A percentile compares a stretch with the other conserved stretches of the same genome.
phyloP scores from a whole-genome alignment of 140 eudicot species.

The Senecio squalidus region DNA sequence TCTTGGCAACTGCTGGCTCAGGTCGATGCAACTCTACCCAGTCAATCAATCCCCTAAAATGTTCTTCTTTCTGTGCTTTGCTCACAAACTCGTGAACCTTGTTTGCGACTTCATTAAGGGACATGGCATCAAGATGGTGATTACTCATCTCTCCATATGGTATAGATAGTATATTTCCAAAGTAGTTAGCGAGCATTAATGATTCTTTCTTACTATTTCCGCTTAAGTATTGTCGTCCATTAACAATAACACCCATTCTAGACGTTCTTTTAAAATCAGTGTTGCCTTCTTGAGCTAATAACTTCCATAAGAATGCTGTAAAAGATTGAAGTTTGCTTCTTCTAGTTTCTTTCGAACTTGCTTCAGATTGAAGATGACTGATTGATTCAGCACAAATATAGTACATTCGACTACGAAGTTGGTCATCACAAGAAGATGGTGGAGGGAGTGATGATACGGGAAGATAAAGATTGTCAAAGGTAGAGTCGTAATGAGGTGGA shows the following conservation, averaged over 20 bases:
- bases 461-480: conserved; percentile 34
- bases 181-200: conserved; percentile 21
- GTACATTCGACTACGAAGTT: conserved; percentile 43
- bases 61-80: conserved; percentile 8
- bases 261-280: conserved; percentile 12
- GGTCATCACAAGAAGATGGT: background rate
- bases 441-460: conserved; percentile 25
- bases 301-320: conserved; percentile 40
- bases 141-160: conserved; percentile 4
- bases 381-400: conserved; percentile 17
- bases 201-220: background rate
- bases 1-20: conserved; percentile 11
- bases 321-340: conserved; percentile 38
- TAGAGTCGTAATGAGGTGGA: conserved; percentile 29
- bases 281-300: conserved; percentile 16
- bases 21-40: conserved; percentile 29
- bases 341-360: conserved; percentile 20
- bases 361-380: conserved; percentile 32
- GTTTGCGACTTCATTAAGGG: conserved; percentile 15
- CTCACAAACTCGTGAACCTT: conserved; percentile 8
- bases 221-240: conserved; percentile 32
- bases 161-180: conserved; percentile 56
- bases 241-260: conserved; percentile 47
- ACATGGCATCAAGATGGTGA: background rate
- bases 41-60: conserved; percentile 26